phyloP scores from a whole-genome alignment of 208 protist species.

The Balamuthia mandrillaris region DNA sequence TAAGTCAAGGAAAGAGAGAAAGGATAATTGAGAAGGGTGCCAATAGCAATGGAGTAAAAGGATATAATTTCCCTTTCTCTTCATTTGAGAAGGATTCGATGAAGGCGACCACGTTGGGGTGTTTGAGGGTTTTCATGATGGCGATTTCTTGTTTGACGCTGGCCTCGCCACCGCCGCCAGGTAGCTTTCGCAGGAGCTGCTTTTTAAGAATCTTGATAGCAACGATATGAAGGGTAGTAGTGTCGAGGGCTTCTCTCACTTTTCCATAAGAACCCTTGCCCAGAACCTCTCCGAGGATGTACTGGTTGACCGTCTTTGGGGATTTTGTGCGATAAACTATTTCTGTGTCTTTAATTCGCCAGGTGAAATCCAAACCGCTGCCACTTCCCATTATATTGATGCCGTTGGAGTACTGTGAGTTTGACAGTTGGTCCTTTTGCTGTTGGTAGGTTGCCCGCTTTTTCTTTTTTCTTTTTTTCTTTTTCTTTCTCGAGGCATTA shows the following conservation, averaged over 20 bases:
- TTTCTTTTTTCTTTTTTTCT: too few species aligned
- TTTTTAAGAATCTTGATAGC: slow-evolving; percentile 27
- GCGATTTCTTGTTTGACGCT: slow-evolving; percentile 21
- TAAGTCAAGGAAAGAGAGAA: slow-evolving; percentile 3
- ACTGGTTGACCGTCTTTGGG: slow-evolving; percentile 33
- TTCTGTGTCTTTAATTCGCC: slow-evolving; percentile 31
- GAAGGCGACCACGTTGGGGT: slow-evolving; percentile 25
- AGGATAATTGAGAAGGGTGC: not conserved
- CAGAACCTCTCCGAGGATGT: slow-evolving; percentile 17
- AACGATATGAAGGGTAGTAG: slow-evolving; percentile 17
- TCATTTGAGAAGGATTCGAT: slow-evolving; percentile 34
- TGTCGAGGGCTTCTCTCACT: slow-evolving; percentile 31
- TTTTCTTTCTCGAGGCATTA: too few species aligned
- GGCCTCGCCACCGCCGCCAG: slow-evolving; percentile 8
- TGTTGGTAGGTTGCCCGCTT: too few species aligned
- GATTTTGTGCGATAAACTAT: slow-evolving; percentile 24
- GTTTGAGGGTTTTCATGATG: slow-evolving; percentile 35
- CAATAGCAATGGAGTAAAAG: not conserved
- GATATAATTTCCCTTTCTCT: slow-evolving; percentile 40
- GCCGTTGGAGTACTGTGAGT: too few species aligned
- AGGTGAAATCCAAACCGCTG: slow-evolving; percentile 40
- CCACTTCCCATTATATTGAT: too few species aligned
- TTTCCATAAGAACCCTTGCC: slow-evolving; percentile 30
- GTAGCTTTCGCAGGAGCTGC: slow-evolving; percentile 16
- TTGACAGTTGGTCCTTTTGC: too few species aligned